These are phyloP conservation scores for Imleria badia DNA, from an alignment of 768 basidiomycete species.

Conservation along the genomic window DNA sequence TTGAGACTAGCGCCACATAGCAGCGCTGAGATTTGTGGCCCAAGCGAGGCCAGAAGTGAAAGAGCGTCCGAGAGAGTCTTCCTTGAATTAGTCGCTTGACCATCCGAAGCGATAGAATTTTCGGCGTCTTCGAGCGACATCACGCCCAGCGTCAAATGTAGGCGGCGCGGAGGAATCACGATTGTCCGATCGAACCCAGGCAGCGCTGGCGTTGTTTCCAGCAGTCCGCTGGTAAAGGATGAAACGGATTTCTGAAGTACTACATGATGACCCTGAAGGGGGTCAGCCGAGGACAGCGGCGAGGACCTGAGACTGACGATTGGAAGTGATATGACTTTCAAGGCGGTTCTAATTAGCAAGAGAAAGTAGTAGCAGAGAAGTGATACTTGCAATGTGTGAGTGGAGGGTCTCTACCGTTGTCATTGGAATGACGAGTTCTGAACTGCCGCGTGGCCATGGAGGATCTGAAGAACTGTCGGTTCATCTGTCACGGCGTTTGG, in stretches of 20 bases:
- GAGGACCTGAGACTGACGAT: conserved; percentile 33
- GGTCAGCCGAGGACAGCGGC: conserved; percentile 12
- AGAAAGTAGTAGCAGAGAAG: background rate
- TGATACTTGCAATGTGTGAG: conserved; percentile 29
- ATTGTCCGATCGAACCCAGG: conserved; percentile 62
- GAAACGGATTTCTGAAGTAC: conserved; percentile 37
- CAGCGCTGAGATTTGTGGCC: conserved; percentile 43
- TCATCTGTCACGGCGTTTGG: background rate
- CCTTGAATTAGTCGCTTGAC: background rate
- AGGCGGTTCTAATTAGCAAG: background rate
- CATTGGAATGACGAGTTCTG: background rate
- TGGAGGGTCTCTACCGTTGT: conserved; percentile 3
- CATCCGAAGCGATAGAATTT: background rate
- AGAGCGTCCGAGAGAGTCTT: conserved; percentile 43
- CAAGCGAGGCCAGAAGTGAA: conserved; percentile 38
- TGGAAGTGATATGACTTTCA: conserved; percentile 32
- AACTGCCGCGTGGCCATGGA: conserved; percentile 16
- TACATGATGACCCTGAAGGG: conserved; percentile 40
- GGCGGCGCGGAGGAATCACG: conserved; percentile 51
- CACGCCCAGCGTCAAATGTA: conserved; percentile 76
- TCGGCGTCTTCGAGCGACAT: conserved; percentile 51
- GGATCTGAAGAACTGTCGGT: background rate
- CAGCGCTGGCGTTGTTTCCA: conserved; percentile 25
- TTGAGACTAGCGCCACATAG: conserved; percentile 34
- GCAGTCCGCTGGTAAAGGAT: conserved; percentile 34